Conservation (phyloP, 2,329 filamentous ascomycete species). For the Chlorencoelia australis region DNA sequence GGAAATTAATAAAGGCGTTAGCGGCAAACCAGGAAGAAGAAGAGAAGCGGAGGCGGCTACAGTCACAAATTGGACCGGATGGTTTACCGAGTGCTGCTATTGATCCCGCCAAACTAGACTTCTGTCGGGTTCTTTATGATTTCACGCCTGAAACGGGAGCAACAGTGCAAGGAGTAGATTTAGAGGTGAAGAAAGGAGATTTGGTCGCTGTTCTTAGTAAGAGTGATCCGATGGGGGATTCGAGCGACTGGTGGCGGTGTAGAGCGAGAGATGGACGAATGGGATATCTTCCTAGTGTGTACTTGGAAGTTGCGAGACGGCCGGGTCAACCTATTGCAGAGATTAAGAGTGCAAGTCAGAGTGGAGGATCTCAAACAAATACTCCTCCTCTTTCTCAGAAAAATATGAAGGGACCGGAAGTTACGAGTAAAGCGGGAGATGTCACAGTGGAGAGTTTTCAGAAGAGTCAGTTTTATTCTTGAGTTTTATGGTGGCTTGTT, state of each 20-base stretch:
- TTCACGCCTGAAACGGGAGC: constrained; percentile 72
- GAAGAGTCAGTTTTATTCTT: constrained; percentile 60
- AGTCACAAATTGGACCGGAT: constrained; percentile 40
- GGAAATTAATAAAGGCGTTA: constrained; percentile 81
- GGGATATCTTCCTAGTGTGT: constrained; percentile 85
- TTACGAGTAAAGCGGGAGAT: constrained; percentile 51
- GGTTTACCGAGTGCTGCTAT: constrained; percentile 43
- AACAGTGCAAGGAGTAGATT: constrained; percentile 62
- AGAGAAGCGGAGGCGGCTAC: constrained; percentile 49
- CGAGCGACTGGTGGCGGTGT: constrained; percentile 96
- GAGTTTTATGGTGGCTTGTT: no score
- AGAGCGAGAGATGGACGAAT: constrained; percentile 80
- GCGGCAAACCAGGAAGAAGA: constrained; percentile 80
- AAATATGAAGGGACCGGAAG: constrained; percentile 33
- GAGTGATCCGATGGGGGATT: constrained; percentile 80
- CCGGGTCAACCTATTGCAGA: constrained; percentile 33
- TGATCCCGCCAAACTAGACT: constrained; percentile 87
- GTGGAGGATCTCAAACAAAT: constrained; percentile 35
- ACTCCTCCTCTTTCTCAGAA: constrained; percentile 28
- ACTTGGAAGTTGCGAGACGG: constrained; percentile 64
- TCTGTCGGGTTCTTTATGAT: constrained; percentile 90
- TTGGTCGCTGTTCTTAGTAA: constrained; percentile 90
- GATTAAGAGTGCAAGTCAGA: constrained; percentile 29
- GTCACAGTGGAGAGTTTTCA: constrained; percentile 61
- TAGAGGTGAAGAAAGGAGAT: constrained; percentile 89